These are phyloP conservation scores for Petrea volubilis DNA, from an alignment of 257 asterid genomes.

Conservation along the genomic window DNA sequence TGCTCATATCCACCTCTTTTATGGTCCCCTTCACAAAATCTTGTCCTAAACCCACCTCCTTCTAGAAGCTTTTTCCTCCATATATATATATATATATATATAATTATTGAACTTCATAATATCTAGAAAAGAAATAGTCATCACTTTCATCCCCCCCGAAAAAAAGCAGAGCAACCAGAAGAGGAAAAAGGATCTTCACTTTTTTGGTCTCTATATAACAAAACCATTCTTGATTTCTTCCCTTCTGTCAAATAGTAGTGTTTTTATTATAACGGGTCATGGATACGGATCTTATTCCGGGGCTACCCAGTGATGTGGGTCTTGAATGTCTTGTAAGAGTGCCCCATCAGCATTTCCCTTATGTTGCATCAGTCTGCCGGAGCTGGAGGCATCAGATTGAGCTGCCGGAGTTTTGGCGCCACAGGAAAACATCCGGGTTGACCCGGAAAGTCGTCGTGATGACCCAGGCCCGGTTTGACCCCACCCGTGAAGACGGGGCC, in stretches of 20 bases:
- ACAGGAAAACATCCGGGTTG: slow-evolving; percentile 41
- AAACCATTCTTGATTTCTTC: not conserved
- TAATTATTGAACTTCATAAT: not conserved
- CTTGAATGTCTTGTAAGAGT: slow-evolving; percentile 58
- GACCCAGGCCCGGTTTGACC: slow-evolving; percentile 32
- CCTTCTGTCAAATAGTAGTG: not conserved
- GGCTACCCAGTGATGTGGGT: slow-evolving; percentile 64
- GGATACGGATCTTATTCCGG: slow-evolving; percentile 41
- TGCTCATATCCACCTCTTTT: not conserved
- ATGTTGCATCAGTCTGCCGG: slow-evolving; percentile 52
- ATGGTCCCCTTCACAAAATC: not conserved
- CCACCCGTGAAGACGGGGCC: slow-evolving; percentile 6
- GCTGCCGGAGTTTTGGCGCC: slow-evolving; percentile 64
- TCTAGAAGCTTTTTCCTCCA: slow-evolving; percentile 28
- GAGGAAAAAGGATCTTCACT: not conserved
- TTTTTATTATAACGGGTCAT: not conserved
- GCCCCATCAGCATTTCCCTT: slow-evolving; percentile 47
- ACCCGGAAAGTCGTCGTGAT: slow-evolving; percentile 30
- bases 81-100: not conserved
- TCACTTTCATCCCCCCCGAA: not conserved
- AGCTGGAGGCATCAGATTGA: slow-evolving; percentile 53
- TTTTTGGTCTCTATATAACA: not conserved
- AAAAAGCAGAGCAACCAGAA: not conserved
- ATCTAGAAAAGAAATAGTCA: not conserved
- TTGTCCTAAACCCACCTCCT: not conserved